Evolutionary conservation across 257 asterid genomes (phyloP).

Genomic region (Nicotiana attenuata): DNA sequence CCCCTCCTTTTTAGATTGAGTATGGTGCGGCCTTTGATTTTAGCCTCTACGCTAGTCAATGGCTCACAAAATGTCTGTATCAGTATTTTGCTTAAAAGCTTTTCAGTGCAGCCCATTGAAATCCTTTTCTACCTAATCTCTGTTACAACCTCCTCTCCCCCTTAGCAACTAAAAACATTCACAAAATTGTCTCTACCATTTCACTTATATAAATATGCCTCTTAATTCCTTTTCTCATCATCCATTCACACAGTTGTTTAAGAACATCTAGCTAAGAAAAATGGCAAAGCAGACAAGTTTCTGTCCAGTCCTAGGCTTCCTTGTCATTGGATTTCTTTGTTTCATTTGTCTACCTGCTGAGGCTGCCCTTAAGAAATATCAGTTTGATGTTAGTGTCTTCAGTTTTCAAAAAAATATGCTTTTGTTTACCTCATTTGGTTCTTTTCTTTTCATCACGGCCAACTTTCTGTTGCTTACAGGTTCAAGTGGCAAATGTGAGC

Average conservation of each 20-base stretch:
- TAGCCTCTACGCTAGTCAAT: slow-evolving; percentile 19
- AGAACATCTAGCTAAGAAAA: not conserved
- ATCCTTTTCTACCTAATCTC: slow-evolving; percentile 10
- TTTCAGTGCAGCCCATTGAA: not conserved
- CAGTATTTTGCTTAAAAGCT: slow-evolving; percentile 7
- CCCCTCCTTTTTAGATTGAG: not conserved
- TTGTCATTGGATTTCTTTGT: slow-evolving; percentile 6
- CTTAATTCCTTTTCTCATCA: not conserved
- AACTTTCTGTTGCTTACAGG: slow-evolving; percentile 24
- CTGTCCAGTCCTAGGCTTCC: not conserved
- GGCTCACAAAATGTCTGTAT: slow-evolving; percentile 1
- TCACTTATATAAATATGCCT: slow-evolving; percentile 3
- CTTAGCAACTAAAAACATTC: slow-evolving; percentile 19
- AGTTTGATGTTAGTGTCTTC: slow-evolving; percentile 41
- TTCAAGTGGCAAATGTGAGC: slow-evolving; percentile 56
- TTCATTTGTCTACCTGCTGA: slow-evolving; percentile 17
- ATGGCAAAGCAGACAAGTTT: not conserved
- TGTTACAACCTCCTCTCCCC: not conserved
- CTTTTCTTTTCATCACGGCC: not conserved
- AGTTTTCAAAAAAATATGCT: not conserved
- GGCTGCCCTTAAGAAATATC: slow-evolving; percentile 53
- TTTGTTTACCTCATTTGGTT: not conserved
- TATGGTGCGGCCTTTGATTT: not conserved
- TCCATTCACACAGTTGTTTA: not conserved
- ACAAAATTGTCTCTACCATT: slow-evolving; percentile 6